Evolutionary conservation across 2,329 filamentous ascomycete genomes (phyloP), one percentile per base, ranked within the genome.

Genomic region (Penicillium vulpinum): DNA sequence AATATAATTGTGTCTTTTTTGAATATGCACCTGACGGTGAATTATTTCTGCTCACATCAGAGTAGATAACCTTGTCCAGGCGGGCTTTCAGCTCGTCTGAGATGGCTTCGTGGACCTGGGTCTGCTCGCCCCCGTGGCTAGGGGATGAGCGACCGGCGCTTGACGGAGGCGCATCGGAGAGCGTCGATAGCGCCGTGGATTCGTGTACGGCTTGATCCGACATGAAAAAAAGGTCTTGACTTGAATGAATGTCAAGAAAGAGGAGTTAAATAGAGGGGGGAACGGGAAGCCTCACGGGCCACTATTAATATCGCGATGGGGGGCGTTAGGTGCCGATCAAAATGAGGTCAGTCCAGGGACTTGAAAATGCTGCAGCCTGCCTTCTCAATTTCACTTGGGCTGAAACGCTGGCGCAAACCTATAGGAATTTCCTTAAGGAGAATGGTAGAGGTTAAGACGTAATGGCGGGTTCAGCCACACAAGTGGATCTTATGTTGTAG

Each of bases 61-160:
- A 80, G 56, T 79, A 75, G 29, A 80, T 70, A 24, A 81, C 73
- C 54, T 70, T 75, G 36, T 80, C 76, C 61, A 79, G 56, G 44
- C 73, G 71, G 59, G 70, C 69, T 56, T 70, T 73, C 56, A 74
- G 57, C 62, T 76, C 75, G 26, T 72, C 68, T 43, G 70, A 64
- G 33, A 74, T 60, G 48, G 60, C 60, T 10, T 62, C 63, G 33
- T 65, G 57, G 44, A 62, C 64, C 40, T 61, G 57, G 39, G 62
- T 63, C 36, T 57, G 57, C 44, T 70, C 70, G 28, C 58, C 51
- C 43, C 58, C 65, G 35, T 65, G 63, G 38, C 64, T 65, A 28
- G 57, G 60, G 24, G 63, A 63, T 51, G 60, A 64, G 62, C 64
- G 70, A 58, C 66, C 70, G 62, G 67, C 66, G 61, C 68, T 72